Conservation (phyloP, 1,284 basidiomycete species). For the Ceratobasidium sp. region DNA sequence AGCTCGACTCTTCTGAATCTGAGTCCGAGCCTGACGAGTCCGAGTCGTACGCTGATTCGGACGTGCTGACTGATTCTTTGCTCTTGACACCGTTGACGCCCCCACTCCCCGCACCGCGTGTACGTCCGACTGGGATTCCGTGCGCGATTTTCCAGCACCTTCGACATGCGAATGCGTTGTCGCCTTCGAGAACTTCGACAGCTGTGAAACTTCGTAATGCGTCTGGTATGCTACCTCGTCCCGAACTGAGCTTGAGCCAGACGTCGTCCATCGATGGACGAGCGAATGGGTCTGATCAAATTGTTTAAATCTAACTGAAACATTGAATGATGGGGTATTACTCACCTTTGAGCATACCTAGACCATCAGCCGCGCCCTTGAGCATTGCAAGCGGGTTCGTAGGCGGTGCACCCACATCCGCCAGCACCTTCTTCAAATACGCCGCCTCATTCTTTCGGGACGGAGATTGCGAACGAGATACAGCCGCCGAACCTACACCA, state of each 20-base stretch:
- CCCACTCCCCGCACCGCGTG: slow-evolving; percentile 51
- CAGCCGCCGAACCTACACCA: slow-evolving; percentile 8
- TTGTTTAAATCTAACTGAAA: not conserved
- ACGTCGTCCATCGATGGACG: slow-evolving; percentile 40
- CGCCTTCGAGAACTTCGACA: slow-evolving; percentile 91
- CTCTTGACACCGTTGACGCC: slow-evolving; percentile 58
- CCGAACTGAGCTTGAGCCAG: slow-evolving; percentile 48
- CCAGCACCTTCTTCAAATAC: slow-evolving; percentile 74
- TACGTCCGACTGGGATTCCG: slow-evolving; percentile 57
- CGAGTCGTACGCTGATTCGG: slow-evolving; percentile 22
- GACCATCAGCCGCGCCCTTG: slow-evolving; percentile 36
- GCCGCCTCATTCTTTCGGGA: slow-evolving; percentile 61
- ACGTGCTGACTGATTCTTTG: slow-evolving; percentile 42
- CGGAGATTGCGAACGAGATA: slow-evolving; percentile 37
- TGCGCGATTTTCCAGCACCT: slow-evolving; percentile 92
- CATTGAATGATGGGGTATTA: not conserved
- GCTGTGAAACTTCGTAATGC: slow-evolving; percentile 88
- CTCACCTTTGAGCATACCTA: slow-evolving; percentile 26
- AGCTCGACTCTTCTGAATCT: slow-evolving; percentile 49
- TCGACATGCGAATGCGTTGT: slow-evolving; percentile 93
- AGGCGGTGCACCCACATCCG: slow-evolving; percentile 60
- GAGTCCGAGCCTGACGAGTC: slow-evolving; percentile 30
- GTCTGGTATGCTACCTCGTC: slow-evolving; percentile 59
- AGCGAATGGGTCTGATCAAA: slow-evolving; percentile 32
- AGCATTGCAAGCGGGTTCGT: slow-evolving; percentile 33